Evolutionary conservation across 2,329 filamentous ascomycete genomes (phyloP).

Genomic region (Nemania sp.): DNA sequence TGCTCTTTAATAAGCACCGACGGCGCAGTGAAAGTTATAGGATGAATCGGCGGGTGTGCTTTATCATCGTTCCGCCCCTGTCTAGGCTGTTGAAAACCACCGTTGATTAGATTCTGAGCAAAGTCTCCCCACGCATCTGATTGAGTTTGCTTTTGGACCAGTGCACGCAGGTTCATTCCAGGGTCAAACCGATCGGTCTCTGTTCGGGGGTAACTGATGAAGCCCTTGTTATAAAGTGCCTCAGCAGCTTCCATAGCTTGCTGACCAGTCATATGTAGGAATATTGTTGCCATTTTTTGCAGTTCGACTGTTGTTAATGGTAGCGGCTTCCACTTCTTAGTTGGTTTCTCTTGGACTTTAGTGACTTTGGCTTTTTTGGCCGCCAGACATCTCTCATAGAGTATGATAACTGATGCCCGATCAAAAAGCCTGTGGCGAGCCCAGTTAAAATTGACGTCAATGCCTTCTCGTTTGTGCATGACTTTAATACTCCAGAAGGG

Average conservation of each 20-base stretch:
- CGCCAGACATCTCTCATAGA: conserved; percentile 86
- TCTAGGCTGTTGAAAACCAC: conserved; percentile 83
- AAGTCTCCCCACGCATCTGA: conserved; percentile 83
- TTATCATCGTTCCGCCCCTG: conserved; percentile 92
- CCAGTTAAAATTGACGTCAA: conserved; percentile 89
- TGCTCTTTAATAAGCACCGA: conserved; percentile 71
- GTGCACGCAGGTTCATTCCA: conserved; percentile 82
- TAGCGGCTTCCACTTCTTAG: conserved; percentile 92
- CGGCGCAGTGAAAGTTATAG: conserved; percentile 83
- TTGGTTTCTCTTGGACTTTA: conserved; percentile 90
- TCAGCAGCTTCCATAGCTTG: conserved; percentile 91
- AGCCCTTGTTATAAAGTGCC: conserved; percentile 89
- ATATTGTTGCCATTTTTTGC: conserved; percentile 92
- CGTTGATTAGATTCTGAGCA: conserved; percentile 79
- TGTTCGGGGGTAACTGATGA: conserved; percentile 96
- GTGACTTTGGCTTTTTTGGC: conserved; percentile 83
- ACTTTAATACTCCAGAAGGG: conserved; percentile 93
- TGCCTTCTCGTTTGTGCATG: conserved; percentile 79
- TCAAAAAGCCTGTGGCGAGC: conserved; percentile 87
- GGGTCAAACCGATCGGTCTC: conserved; percentile 96
- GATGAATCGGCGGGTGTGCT: conserved; percentile 96
- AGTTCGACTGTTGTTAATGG: conserved; percentile 96
- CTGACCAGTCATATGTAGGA: conserved; percentile 91
- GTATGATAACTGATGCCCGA: conserved; percentile 79
- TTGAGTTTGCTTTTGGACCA: conserved; percentile 86